Base-by-base conservation (phyloP, 2,329 filamentous ascomycete species). In the Grosmannia serpens region DNA sequence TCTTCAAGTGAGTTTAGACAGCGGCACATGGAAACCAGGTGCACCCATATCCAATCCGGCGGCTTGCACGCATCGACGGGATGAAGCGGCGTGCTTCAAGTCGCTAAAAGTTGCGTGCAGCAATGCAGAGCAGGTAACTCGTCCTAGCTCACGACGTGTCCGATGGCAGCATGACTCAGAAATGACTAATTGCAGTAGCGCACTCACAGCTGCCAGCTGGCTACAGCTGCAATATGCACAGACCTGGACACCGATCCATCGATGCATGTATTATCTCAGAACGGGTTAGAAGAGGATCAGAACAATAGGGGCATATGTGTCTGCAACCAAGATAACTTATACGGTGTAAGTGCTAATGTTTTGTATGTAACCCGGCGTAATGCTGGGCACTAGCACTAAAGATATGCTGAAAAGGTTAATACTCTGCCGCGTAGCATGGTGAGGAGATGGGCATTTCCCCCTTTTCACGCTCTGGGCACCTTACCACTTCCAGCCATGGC, bases 401-500 rank as follows among this genome's bases (percentile, higher is more conserved):
- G 15, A 20, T 50, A 27, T 24, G 7, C 24, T 49, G 24, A 8
- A 50, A 50, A 50, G 24, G 47, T n/a, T 50, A 50, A 49, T 49
- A 24, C 22, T 24, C 11, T 26, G 6, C 9, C 11, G 4, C 17
- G 24, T 13, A 50, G 41, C 17, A 22, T 3, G 10, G 13, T 17
- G 41, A n/a, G 8, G 17, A 5, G 41, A 44, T 44, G 41, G 41
- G 41, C 20, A 44, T 27, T 50, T 29, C 47, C 62, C 60, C 59
- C 58, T 61, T 62, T 61, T 52, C 20, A 44, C 33, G 27, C 46
- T 59, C 47, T 7, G 13, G 29, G 24, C 59, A 54, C 63, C 54
- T 63, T 64, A 44, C 63, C 59, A 22, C n/a, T 62, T 61, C 22
- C 4, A 35, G 63, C 29, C 17, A 57, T 61, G 59, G 63, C 57